phyloP scores from a whole-genome alignment of 148 eudicot genomes.

The Fagopyrum tataricum region DNA sequence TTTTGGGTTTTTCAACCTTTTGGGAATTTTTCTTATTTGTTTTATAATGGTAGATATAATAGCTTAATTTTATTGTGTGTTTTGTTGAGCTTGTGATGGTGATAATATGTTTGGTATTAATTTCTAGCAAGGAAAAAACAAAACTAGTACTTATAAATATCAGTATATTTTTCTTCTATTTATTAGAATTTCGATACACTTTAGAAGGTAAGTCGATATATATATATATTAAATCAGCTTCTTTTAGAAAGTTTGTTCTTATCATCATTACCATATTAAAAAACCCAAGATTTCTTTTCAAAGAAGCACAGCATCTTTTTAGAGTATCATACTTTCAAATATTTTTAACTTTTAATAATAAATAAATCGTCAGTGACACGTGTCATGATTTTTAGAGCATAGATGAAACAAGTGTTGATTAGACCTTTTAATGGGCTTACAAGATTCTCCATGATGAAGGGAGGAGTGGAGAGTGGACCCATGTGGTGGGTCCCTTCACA shows the following conservation, averaged over 20 bases:
- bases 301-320: not conserved
- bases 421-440: not conserved
- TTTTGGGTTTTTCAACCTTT: not conserved
- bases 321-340: not conserved
- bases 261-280: not conserved
- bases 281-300: not conserved
- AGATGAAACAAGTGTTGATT: conserved; percentile 2
- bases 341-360: too few relatives aligned
- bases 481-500: conserved; percentile 11
- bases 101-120: not conserved
- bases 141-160: not conserved
- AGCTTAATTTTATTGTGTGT: conserved; percentile 9
- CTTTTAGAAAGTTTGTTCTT: not conserved
- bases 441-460: not conserved
- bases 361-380: too few relatives aligned
- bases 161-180: not conserved
- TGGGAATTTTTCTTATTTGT: not conserved
- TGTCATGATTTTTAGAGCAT: not conserved
- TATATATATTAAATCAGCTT: not conserved
- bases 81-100: conserved; percentile 9
- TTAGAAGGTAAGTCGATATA: too few relatives aligned
- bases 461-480: not conserved
- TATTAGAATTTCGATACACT: not conserved
- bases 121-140: not conserved
- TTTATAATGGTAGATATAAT: conserved; percentile 5